Evolutionary conservation across 352 stramenopile genomes (phyloP), one percentile per base, ranked within the genome.

Genomic region (Globisporangium cystogenes): DNA sequence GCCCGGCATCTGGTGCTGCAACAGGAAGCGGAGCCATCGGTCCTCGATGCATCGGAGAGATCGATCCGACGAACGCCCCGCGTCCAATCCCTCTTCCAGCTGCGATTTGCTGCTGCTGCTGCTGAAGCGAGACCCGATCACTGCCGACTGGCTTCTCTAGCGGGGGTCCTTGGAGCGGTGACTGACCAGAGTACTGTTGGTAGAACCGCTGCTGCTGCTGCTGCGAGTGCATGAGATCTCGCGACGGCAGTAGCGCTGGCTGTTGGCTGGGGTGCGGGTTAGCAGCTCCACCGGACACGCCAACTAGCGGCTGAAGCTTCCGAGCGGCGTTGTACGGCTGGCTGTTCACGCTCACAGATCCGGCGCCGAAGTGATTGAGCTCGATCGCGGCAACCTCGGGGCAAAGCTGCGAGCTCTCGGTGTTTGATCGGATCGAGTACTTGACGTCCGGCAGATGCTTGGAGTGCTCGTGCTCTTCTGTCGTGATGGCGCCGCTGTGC

Each of bases 301-400:
- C 20, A 0, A 47, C 40, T 33, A 60, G 45, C 12, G 54, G 54
- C 40, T 60, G 54, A 6, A 60, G 47, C 39, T 53, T 55, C n/a
- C 54, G 54, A 29, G 36, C 44, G 1, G 6, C 44, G 8, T 51
- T 51, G 35, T 48, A 51, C 15, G 53, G 45, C 14, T 59, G 53
- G 23, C 7, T 21, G 45, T 36, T 24, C 27, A 18, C 7, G n/a
- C n/a, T 35, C 26, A 7, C 27, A 27, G 18, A 18, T 7, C 15
- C 39, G 14, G 18, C 39, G 4, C 39, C 40, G 16, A 45, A 45
- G 2, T 45, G 40, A 8, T 45, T 45, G 40, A 45, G 20, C 7
- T 45, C 40, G 21, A 23, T 23, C 2, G 40, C 7, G 5, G 20
- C 8, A 8, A 45, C n/a, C 7, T 45, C 40, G n/a, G 23, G 23